Evolutionary conservation across 1,139 yeast genomes (phyloP).

Genomic region (Kodamaea anthophila): DNA sequence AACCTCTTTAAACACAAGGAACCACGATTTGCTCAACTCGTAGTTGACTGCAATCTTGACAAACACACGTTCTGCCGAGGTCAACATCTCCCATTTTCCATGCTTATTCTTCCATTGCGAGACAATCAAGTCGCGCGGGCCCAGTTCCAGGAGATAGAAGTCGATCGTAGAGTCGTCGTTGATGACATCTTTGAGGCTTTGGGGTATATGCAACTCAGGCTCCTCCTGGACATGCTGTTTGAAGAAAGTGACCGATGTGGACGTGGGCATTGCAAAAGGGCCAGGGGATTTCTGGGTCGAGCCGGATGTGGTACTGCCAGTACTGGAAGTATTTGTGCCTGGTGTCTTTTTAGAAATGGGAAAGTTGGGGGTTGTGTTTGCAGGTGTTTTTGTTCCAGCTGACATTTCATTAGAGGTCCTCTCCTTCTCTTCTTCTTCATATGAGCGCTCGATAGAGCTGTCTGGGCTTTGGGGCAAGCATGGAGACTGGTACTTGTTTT

Average conservation of each 20-base stretch:
- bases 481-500: constrained; percentile 10
- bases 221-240: constrained; percentile 17
- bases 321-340: constrained; percentile 1
- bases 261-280: constrained; percentile 43
- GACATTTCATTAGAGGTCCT: constrained; percentile 1
- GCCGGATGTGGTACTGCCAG: constrained; percentile 1
- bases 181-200: constrained; percentile 31
- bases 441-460: constrained; percentile 9
- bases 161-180: constrained; percentile 38
- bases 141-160: constrained; percentile 30
- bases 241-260: constrained; percentile 39
- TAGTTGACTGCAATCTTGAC: constrained; percentile 36
- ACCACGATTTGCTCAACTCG: constrained; percentile 30
- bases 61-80: constrained; percentile 31
- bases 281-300: constrained; percentile 16
- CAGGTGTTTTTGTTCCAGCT: constrained; percentile 1
- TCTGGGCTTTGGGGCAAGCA: constrained; percentile 14
- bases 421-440: constrained; percentile 4
- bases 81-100: constrained; percentile 45
- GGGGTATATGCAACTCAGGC: constrained; percentile 25
- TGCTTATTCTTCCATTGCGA: constrained; percentile 40
- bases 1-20: constrained; percentile 39
- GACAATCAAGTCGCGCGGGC: constrained; percentile 33
- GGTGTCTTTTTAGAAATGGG: constrained; percentile 3
- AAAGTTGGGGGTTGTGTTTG: neutral